A percentile compares a stretch with the other conserved stretches of the same genome.
phyloP scores from a whole-genome alignment of 352 stramenopile genomes.

The Phytophthora ramorum region DNA sequence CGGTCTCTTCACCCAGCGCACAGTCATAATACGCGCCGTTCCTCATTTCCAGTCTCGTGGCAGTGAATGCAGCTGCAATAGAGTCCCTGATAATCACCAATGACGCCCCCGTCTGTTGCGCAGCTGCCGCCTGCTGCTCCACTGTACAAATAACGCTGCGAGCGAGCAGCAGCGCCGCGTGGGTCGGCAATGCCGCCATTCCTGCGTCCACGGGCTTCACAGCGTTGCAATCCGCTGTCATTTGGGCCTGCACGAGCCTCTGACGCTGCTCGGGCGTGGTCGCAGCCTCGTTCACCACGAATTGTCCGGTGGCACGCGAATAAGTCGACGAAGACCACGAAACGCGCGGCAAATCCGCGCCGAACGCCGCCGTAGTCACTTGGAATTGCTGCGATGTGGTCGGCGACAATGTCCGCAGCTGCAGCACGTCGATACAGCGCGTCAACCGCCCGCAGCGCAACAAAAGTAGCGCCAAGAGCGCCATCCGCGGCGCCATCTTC shows the following conservation, averaged over 20 bases:
- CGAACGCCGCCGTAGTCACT: conserved; percentile 39
- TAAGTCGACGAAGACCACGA: conserved; percentile 25
- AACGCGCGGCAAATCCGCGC: conserved; percentile 26
- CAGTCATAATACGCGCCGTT: conserved; percentile 55
- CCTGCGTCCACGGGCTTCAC: conserved; percentile 4
- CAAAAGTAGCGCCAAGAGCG: conserved; percentile 13
- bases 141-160: conserved; percentile 60
- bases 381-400: conserved; percentile 38
- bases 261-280: conserved; percentile 22
- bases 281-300: conserved; percentile 8
- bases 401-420: conserved; percentile 21
- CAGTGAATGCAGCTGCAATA: conserved; percentile 45
- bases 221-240: conserved; percentile 27
- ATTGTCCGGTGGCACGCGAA: conserved; percentile 9
- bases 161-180: conserved; percentile 51
- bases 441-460: not conserved
- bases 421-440: conserved; percentile 31
- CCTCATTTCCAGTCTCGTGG: conserved; percentile 16
- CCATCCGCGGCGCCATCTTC: not conserved
- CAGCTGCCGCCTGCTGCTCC: conserved; percentile 50
- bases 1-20: conserved; percentile 39
- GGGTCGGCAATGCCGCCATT: not conserved
- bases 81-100: conserved; percentile 64
- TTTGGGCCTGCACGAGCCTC: conserved; percentile 19
- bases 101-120: conserved; percentile 38